Evolutionary conservation across 768 basidiomycete species (phyloP), one percentile per base, ranked within the genome.

Genomic region (Aureoboletus auriporus): DNA sequence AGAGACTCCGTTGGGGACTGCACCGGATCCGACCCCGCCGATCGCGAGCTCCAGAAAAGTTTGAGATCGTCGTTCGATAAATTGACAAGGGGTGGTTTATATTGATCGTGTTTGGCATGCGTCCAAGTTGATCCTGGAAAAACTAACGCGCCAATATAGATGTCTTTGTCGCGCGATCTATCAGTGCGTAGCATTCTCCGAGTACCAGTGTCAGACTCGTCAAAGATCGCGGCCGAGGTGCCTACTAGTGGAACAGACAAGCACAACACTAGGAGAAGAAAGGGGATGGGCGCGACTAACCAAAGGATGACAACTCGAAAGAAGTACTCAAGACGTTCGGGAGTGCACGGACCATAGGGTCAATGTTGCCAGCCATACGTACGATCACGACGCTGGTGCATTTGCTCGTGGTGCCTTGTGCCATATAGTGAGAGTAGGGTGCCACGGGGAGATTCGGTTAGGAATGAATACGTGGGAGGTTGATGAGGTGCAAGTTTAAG

Each of bases 301-400:
- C 20, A 23, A 23, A n/a, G n/a, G n/a, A n/a, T n/a, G n/a, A 23
- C 20, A 23, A 23, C 20, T 4, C 4, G 4, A 23, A 23, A 23
- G 20, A 23, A 23, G 20, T 23, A 23, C 20, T 23, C 20, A 23
- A n/a, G n/a, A n/a, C n/a, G n/a, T n/a, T n/a, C n/a, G n/a, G n/a
- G 20, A 23, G 20, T 4, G 20, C 4, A 23, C 20, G 20, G n/a
- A n/a, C n/a, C n/a, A n/a, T 23, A 23, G 20, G 20, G 96, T 94
- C 79, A 94, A 23, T 84, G 2, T 95, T 95, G 30, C 96, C 96
- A 13, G 90, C 89, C 20, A 97, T 75, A 67, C 97, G 98, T 14
- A 97, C 79, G 31, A 99, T 75, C 12, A 96, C 60, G 26, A 50
- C 82, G 77, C 78, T 29, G 70, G 59, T 17, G 71, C 62, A 20